Conservation (phyloP, 768 basidiomycete species). For the Termitomyces sp. region DNA sequence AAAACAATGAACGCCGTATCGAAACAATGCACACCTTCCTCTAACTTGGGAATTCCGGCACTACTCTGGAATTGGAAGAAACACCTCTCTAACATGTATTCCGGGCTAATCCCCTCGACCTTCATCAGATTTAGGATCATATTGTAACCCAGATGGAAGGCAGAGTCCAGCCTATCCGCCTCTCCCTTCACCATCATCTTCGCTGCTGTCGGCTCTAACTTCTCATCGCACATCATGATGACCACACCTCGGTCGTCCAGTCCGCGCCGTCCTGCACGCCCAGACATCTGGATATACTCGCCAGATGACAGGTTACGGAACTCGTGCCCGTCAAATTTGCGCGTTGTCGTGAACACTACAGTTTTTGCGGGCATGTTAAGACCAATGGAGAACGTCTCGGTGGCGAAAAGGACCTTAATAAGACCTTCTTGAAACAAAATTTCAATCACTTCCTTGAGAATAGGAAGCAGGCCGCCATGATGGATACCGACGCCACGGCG, state of each 20-base stretch:
- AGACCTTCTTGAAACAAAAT: constrained; percentile 98
- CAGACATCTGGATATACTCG: constrained; percentile 99
- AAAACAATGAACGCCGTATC: not conserved
- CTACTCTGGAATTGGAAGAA: constrained; percentile 99
- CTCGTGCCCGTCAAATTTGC: constrained; percentile 95
- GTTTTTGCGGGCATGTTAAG: constrained; percentile 99
- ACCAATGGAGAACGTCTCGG: constrained; percentile 97
- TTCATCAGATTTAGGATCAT: constrained; percentile 99
- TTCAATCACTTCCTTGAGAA: constrained; percentile 98
- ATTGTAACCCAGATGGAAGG: constrained; percentile 98
- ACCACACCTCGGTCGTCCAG: constrained; percentile 98
- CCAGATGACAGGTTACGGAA: constrained; percentile 91
- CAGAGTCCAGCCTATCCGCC: constrained; percentile 94
- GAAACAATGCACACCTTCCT: constrained; percentile 59
- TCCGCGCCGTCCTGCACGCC: constrained; percentile 94
- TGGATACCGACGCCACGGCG: constrained; percentile 97
- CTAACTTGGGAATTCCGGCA: constrained; percentile 80
- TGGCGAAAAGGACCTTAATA: constrained; percentile 97
- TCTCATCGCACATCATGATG: constrained; percentile 99
- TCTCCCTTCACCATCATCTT: constrained; percentile 98
- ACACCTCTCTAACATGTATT: constrained; percentile 96
- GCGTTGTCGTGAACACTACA: constrained; percentile 92
- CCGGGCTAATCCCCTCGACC: constrained; percentile 97
- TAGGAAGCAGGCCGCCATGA: constrained; percentile 95
- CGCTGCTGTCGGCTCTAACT: constrained; percentile 86